Evolutionary conservation across 345 rosid genomes (phyloP), one percentile per base, ranked within the genome.

Genomic region (Leavenworthia alabamica): DNA sequence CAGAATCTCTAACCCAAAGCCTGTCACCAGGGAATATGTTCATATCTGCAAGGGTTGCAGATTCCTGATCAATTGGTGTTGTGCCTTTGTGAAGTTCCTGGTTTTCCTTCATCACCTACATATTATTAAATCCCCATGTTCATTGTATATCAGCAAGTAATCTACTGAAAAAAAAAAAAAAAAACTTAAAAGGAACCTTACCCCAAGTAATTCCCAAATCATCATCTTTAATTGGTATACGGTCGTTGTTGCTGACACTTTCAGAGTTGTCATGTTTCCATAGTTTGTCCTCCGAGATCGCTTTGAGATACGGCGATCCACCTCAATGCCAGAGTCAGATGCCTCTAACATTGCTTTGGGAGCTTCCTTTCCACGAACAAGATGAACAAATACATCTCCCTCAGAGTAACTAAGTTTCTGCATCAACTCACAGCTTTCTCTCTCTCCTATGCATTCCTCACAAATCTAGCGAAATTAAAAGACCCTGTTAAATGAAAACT

Each of bases 171-270:
- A 22, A 9, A 28, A 41, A 32, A 40, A 5, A 4, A 7, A 10
- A 29, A n/a, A 0, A 19, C n/a, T 41, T 7, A 41, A 28, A 22
- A 49, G 31, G 17, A 39, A 39, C 66, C 88, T 56, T 87, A 89
- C 99, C 94, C 99, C 99, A 59, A 93, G 91, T 46, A 91, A 83
- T 75, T 89, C 97, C 96, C 99, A 89, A 72, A 89, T 93, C 99
- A 93, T 87, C 99, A 93, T 89, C 75, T 93, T 93, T 58, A 93
- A 75, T 60, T 87, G 97, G 79, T 93, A 93, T 53, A 93, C 64
- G 15, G 97, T 76, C 41, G 90, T 93, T 33, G 90, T 79, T 5
- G 96, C 94, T 53, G 99, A 93, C 61, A 93, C 99, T 74, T 80
- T 85, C 46, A 93, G 70, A 75, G 82, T 85, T 37, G 85, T 80